These are phyloP conservation scores for Castanea mollissima DNA, from an alignment of 306 rosid species.

Conservation along the genomic window DNA sequence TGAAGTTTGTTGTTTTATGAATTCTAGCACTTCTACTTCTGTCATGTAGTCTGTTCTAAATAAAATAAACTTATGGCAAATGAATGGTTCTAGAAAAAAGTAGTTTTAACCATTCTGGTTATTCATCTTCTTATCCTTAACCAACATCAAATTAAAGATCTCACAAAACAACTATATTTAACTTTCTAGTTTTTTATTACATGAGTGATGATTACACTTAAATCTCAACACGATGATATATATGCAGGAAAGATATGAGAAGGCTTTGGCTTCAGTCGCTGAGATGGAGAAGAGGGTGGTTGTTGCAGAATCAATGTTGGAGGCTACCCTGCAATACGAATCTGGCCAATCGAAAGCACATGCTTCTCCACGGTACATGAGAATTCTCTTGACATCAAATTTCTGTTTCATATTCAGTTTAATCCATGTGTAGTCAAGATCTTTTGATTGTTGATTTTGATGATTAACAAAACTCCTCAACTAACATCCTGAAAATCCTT, in stretches of 20 bases:
- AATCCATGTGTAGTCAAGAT: conserved; percentile 6
- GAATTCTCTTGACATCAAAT: conserved; percentile 7
- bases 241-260: conserved; percentile 89
- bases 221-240: conserved; percentile 26
- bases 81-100: too few species aligned
- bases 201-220: conserved; percentile 36
- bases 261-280: conserved; percentile 58
- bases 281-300: conserved; percentile 82
- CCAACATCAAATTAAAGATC: conserved; percentile 23
- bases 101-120: not conserved
- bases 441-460: conserved; percentile 4
- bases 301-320: conserved; percentile 89
- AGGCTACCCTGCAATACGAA: conserved; percentile 93
- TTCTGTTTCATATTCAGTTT: conserved; percentile 19
- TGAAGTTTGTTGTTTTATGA: not conserved
- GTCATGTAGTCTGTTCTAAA: too few species aligned
- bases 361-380: conserved; percentile 70
- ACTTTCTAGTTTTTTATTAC: not conserved
- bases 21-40: not conserved
- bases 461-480: not conserved
- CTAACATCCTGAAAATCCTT: too few species aligned
- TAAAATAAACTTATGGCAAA: too few species aligned
- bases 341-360: conserved; percentile 86
- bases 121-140: not conserved
- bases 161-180: conserved; percentile 2